phyloP scores from a whole-genome alignment of 2,329 filamentous ascomycete genomes.

The Trichoderma atroviride region DNA sequence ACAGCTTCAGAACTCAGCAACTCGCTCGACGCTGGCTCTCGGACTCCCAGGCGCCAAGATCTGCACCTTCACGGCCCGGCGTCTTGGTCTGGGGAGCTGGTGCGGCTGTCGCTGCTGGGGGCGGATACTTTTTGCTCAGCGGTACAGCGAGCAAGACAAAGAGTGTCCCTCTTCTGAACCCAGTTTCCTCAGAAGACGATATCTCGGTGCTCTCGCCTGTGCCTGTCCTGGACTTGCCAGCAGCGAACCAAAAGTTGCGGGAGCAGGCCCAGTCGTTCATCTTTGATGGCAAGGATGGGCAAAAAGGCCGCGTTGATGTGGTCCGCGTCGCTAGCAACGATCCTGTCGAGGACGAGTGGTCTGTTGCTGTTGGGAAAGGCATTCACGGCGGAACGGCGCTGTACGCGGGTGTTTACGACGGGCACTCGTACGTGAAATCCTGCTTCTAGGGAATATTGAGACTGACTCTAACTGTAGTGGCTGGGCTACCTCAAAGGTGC shows the following conservation, averaged over 20 bases:
- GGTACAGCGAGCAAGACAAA: not conserved
- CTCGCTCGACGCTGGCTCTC: not conserved
- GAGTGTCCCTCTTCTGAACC: constrained; percentile 16
- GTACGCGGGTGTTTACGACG: constrained; percentile 51
- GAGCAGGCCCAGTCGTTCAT: constrained; percentile 37
- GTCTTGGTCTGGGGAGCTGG: not conserved
- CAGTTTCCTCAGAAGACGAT: constrained; percentile 29
- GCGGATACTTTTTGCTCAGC: not conserved
- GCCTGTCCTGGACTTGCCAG: constrained; percentile 32
- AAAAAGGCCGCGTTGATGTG: constrained; percentile 40
- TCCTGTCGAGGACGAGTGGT: constrained; percentile 43
- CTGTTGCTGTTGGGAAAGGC: constrained; percentile 38
- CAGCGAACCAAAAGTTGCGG: constrained; percentile 38
- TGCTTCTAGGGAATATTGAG: not conserved
- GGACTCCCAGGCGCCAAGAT: not conserved
- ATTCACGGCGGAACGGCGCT: constrained; percentile 35
- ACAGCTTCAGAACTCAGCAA: not conserved
- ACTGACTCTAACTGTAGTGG: constrained; percentile 38
- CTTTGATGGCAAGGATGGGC: constrained; percentile 35
- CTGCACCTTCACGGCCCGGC: not conserved
- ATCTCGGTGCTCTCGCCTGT: constrained; percentile 37
- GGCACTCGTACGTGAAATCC: constrained; percentile 47
- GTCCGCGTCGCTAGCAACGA: constrained; percentile 41
- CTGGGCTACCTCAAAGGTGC: constrained; percentile 44
- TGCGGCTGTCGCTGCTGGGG: not conserved